Percentiles rank a stretch among this genome's conserved stretches.
Evolutionary conservation across 1,284 basidiomycete genomes (phyloP).

Genomic region (Heliocybe sulcata): DNA sequence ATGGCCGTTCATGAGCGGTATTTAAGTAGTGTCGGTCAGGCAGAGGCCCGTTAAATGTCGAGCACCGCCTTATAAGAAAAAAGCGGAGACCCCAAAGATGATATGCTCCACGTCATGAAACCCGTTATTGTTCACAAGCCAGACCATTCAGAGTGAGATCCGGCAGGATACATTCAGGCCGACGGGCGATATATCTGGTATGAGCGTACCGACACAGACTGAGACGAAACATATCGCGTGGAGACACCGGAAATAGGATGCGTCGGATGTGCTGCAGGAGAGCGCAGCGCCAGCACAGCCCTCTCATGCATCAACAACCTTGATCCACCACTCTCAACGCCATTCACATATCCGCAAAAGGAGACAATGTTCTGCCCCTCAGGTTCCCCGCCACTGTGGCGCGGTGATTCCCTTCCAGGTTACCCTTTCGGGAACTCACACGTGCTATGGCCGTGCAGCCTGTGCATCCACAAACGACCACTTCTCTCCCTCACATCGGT

Average conservation of each 20-base stretch:
- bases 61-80: conserved; percentile 1
- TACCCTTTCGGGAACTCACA: neutral
- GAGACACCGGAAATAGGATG: neutral
- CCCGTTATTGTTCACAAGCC: neutral
- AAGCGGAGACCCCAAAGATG: neutral
- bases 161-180: neutral
- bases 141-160: neutral
- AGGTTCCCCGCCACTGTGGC: neutral
- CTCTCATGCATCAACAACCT: neutral
- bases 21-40: conserved; percentile 3
- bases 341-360: neutral
- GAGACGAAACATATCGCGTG: neutral
- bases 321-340: neutral
- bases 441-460: neutral
- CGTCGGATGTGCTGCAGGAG: neutral
- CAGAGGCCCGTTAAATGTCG: neutral
- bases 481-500: neutral
- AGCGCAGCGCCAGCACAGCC: neutral
- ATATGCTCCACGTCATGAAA: neutral
- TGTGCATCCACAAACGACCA: neutral
- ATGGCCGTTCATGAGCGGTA: conserved; percentile 20
- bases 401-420: neutral
- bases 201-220: neutral
- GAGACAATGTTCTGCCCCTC: neutral
- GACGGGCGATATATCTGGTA: conserved; percentile 2